Evolutionary conservation across 352 stramenopile species (phyloP).

Genomic region (Phytophthora vignae): DNA sequence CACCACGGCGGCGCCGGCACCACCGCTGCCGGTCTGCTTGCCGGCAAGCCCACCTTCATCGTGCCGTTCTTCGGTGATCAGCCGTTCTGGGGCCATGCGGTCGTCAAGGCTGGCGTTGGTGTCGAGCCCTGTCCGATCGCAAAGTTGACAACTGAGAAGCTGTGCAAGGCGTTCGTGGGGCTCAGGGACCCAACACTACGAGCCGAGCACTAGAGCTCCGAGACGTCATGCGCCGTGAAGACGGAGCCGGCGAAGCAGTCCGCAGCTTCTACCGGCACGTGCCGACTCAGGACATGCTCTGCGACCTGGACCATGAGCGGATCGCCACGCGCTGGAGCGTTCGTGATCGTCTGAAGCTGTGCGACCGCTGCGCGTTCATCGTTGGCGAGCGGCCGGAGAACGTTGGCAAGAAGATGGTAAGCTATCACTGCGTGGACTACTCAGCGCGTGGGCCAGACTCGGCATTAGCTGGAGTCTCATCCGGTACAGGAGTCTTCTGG

Average conservation of each 20-base stretch:
- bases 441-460: slow-evolving; percentile 48
- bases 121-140: slow-evolving; percentile 82
- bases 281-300: slow-evolving; percentile 86
- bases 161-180: slow-evolving; percentile 68
- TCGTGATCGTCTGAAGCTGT: slow-evolving; percentile 56
- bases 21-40: slow-evolving; percentile 89
- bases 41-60: slow-evolving; percentile 92
- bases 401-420: slow-evolving; percentile 35
- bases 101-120: slow-evolving; percentile 79
- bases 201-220: slow-evolving; percentile 53
- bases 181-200: slow-evolving; percentile 54
- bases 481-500: not conserved
- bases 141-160: slow-evolving; percentile 74
- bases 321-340: slow-evolving; percentile 59
- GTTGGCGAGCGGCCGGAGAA: slow-evolving; percentile 51
- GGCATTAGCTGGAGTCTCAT: slow-evolving; percentile 14
- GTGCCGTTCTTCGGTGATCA: slow-evolving; percentile 96
- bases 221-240: slow-evolving; percentile 70
- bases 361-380: slow-evolving; percentile 54
- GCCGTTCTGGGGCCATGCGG: slow-evolving; percentile 93
- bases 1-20: slow-evolving; percentile 86
- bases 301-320: slow-evolving; percentile 52
- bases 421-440: slow-evolving; percentile 63
- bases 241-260: slow-evolving; percentile 81
- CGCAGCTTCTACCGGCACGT: slow-evolving; percentile 83